Conservation (phyloP, 805 yeast genomes). For the Lipomyces sp. region DNA sequence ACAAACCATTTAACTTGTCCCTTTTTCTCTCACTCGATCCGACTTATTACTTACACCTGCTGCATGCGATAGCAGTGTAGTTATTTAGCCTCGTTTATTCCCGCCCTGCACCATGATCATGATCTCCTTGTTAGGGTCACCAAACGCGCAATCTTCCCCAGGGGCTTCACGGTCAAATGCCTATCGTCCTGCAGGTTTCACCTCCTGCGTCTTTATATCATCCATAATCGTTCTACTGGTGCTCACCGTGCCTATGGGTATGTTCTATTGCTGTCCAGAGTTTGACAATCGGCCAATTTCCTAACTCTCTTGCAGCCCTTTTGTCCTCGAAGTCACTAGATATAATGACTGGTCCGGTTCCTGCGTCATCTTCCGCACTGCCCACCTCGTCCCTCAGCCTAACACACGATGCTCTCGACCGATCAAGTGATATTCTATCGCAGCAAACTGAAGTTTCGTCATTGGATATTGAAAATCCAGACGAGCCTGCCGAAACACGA, state of each 20-base stretch:
- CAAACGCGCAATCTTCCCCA: neutral
- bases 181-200: conserved; percentile 1
- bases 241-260: conserved; percentile 13
- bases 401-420: neutral
- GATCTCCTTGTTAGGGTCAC: neutral
- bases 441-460: neutral
- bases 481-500: neutral
- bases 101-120: neutral
- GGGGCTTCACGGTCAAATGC: neutral
- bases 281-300: neutral
- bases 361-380: neutral
- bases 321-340: neutral
- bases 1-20: neutral
- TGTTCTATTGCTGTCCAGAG: neutral
- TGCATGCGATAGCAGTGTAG: neutral
- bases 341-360: conserved; percentile 3
- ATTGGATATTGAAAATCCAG: neutral
- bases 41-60: neutral
- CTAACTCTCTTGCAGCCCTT: neutral
- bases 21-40: neutral
- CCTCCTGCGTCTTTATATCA: conserved; percentile 12
- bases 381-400: neutral
- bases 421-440: neutral
- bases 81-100: neutral
- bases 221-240: conserved; percentile 16